Conservation (phyloP, 2,329 filamentous ascomycete genomes). For the Diplodia mutila region DNA sequence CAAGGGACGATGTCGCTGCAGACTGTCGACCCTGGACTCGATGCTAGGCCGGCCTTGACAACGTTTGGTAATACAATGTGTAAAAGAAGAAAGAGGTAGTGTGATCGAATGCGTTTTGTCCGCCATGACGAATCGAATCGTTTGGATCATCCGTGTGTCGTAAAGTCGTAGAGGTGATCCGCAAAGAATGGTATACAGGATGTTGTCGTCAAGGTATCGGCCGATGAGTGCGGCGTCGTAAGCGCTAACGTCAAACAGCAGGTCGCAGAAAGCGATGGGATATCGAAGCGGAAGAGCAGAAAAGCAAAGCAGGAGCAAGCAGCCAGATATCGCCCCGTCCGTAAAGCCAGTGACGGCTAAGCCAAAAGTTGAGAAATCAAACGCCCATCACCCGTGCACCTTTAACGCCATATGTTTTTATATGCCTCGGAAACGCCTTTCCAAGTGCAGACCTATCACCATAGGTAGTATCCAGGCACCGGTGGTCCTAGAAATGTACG, state of each 20-base stretch:
- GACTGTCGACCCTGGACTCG: constrained; percentile 6
- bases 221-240: constrained; percentile 19
- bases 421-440: constrained; percentile 10
- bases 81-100: constrained; percentile 22
- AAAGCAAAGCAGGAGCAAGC: constrained; percentile 21
- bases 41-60: constrained; percentile 22
- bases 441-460: neutral
- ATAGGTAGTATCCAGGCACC: constrained; percentile 7
- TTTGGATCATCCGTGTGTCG: constrained; percentile 18
- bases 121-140: constrained; percentile 21
- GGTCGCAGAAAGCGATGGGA: constrained; percentile 24
- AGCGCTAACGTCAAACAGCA: constrained; percentile 24
- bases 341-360: constrained; percentile 13
- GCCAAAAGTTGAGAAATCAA: constrained; percentile 23
- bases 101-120: constrained; percentile 20
- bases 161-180: constrained; percentile 21
- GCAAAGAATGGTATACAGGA: constrained; percentile 23
- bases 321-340: constrained; percentile 16
- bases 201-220: constrained; percentile 13
- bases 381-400: constrained; percentile 14
- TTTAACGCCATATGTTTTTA: constrained; percentile 16
- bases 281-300: constrained; percentile 25
- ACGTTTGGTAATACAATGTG: constrained; percentile 26
- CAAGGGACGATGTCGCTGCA: constrained; percentile 13
- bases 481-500: neutral